Base-by-base conservation (phyloP, 441 rosid species). In the Manihot esculenta region DNA sequence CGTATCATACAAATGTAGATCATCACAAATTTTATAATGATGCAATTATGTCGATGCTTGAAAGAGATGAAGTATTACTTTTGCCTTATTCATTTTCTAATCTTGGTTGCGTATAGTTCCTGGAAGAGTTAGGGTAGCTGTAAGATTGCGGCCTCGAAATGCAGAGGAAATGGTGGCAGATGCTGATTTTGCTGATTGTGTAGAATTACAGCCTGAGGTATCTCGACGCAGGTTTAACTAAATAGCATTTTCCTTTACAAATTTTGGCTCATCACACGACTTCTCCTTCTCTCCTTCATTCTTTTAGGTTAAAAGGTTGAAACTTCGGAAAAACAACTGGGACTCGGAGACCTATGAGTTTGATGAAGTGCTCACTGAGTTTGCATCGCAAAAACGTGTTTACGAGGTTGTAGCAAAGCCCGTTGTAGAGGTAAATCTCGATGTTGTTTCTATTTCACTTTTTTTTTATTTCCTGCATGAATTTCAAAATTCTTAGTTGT, bases 361-460 rank as follows among this genome's bases (percentile, higher is more conserved):
- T 71, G 99, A 96, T 81, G 99, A 96, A 81, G 91, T 96, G 64
- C 89, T 96, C 59, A 92, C 98, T 0, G 99, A 94, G 82, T 86
- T 75, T 79, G 94, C 99, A 38, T 96, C 99, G 1, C 99, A 96
- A 79, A 96, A 96, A 74, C 97, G 99, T 51, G 99, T 94, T 68
- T 96, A 96, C 63, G 99, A 94, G 85, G 96, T 88, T 62, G 99
- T 94, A 23, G 99, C 99, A 11, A 96, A 96, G 81, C 99, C 99
- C 61, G 99, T 96, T 64, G 95, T 96, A 41, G 99, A 94, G 99
- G 99, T 96, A 78, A 35, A 35, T 35, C 41, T 35, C 0, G 7
- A 2, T 35, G 3, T 35, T 6, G 41, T 35, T 35, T 35, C 7
- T 35, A 6, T 35, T 35, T 0, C 41, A 35, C 0, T 2, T 35